Conservation (phyloP, 2,329 filamentous ascomycete species). For the Atkinsonella hypoxylon region DNA sequence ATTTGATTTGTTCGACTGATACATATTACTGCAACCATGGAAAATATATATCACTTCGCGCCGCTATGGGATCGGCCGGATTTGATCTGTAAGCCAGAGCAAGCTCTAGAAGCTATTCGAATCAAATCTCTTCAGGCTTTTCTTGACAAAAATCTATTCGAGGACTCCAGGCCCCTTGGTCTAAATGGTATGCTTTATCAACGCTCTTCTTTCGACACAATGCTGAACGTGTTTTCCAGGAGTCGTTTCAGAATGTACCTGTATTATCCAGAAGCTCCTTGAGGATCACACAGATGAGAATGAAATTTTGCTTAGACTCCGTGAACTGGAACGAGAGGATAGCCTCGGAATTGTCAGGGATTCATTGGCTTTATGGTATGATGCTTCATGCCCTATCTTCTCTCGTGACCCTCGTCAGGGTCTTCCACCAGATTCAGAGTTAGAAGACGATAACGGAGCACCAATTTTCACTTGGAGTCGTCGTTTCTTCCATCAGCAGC, state of each 20-base stretch:
- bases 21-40: constrained; percentile 9
- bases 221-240: constrained; percentile 4
- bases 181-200: not conserved
- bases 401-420: constrained; percentile 9
- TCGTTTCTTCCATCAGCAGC: constrained; percentile 6
- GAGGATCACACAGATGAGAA: constrained; percentile 5
- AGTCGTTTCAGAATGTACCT: constrained; percentile 5
- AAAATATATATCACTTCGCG: constrained; percentile 13
- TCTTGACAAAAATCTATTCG: constrained; percentile 2
- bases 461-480: constrained; percentile 5
- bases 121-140: constrained; percentile 6
- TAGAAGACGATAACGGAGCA: not conserved
- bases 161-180: not conserved
- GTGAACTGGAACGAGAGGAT: constrained; percentile 1
- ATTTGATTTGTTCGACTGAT: not conserved
- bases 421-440: not conserved
- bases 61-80: constrained; percentile 13
- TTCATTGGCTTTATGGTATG: constrained; percentile 12
- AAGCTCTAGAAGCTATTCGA: constrained; percentile 8
- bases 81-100: constrained; percentile 5
- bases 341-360: constrained; percentile 7
- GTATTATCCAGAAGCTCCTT: constrained; percentile 7
- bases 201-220: not conserved
- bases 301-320: constrained; percentile 8
- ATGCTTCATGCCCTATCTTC: constrained; percentile 7